Base-by-base conservation (phyloP, 192 early-diverging fungal genomes). In the Coemansia biformis region DNA sequence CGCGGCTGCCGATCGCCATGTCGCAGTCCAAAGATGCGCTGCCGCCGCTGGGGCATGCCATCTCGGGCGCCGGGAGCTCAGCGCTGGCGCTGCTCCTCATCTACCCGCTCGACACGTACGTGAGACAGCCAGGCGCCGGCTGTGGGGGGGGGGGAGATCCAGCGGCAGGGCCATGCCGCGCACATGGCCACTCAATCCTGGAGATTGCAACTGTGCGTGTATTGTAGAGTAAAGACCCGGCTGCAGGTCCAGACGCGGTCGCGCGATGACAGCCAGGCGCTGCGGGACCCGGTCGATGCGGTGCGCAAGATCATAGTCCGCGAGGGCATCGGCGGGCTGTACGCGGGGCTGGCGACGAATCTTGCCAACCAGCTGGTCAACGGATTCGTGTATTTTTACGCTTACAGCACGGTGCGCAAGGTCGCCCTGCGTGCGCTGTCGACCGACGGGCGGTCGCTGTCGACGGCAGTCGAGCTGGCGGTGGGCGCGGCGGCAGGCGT, bases 91-190 rank as follows among this genome's bases (percentile, higher is more conserved):
- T 95, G 58, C 75, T 86, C 18, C 71, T 91, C 34, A 88, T 91
- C 31, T 99, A 96, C 73, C 96, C 96, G 12, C 82, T 97, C 19
- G 96, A 99, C 67, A 95, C 71, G 72, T 72, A 58, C n/a, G n/a
- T n/a, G n/a, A n/a, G n/a, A n/a, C n/a, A n/a, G n/a, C n/a, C n/a
- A n/a, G n/a, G n/a, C n/a, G n/a, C n/a, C n/a, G n/a, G n/a, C n/a
- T n/a, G n/a, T n/a, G n/a, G n/a, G n/a, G n/a, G n/a, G n/a, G n/a
- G n/a, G n/a, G n/a, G n/a, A n/a, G n/a, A n/a, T n/a, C n/a, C n/a
- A n/a, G n/a, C n/a, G n/a, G n/a, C n/a, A n/a, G n/a, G n/a, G n/a
- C n/a, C n/a, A n/a, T n/a, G n/a, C n/a, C n/a, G n/a, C n/a, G n/a
- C n/a, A n/a, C n/a, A n/a, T n/a, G n/a, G n/a, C n/a, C n/a, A n/a